Evolutionary conservation across 768 basidiomycete species (phyloP).

Genomic region (Termitomyces bulborhizus): DNA sequence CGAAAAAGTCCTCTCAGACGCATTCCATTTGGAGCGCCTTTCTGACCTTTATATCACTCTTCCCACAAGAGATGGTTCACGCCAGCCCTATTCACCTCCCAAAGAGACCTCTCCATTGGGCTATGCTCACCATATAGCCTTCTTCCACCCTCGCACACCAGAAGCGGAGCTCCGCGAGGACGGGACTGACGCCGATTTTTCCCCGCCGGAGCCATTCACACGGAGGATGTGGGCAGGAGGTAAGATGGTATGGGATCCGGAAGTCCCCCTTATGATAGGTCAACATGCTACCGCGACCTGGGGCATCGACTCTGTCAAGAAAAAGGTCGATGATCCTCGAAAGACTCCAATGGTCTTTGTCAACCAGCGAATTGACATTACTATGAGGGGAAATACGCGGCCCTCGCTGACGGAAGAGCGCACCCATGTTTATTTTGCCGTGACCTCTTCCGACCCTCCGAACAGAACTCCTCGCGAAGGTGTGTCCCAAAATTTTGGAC

Average conservation of each 20-base stretch:
- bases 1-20: slow-evolving; percentile 39
- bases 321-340: slow-evolving; percentile 50
- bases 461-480: slow-evolving; percentile 36
- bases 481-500: slow-evolving; percentile 14
- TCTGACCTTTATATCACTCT: slow-evolving; percentile 62
- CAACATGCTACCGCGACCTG: slow-evolving; percentile 41
- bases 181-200: slow-evolving; percentile 67
- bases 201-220: slow-evolving; percentile 67
- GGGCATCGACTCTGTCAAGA: slow-evolving; percentile 44
- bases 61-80: slow-evolving; percentile 64
- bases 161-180: slow-evolving; percentile 54
- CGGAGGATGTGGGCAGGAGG: slow-evolving; percentile 84
- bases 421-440: slow-evolving; percentile 58
- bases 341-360: slow-evolving; percentile 71
- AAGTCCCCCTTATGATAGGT: slow-evolving; percentile 46
- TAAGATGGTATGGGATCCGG: slow-evolving; percentile 52
- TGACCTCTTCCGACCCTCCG: slow-evolving; percentile 17
- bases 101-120: slow-evolving; percentile 34
- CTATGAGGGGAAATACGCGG: slow-evolving; percentile 32
- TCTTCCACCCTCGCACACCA: slow-evolving; percentile 64
- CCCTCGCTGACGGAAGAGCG: slow-evolving; percentile 58
- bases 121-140: slow-evolving; percentile 66
- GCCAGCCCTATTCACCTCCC: slow-evolving; percentile 36
- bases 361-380: slow-evolving; percentile 54
- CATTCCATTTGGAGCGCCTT: slow-evolving; percentile 49